Evolutionary conservation across 2,329 filamentous ascomycete genomes (phyloP).

Genomic region (Aspergillus tanneri): DNA sequence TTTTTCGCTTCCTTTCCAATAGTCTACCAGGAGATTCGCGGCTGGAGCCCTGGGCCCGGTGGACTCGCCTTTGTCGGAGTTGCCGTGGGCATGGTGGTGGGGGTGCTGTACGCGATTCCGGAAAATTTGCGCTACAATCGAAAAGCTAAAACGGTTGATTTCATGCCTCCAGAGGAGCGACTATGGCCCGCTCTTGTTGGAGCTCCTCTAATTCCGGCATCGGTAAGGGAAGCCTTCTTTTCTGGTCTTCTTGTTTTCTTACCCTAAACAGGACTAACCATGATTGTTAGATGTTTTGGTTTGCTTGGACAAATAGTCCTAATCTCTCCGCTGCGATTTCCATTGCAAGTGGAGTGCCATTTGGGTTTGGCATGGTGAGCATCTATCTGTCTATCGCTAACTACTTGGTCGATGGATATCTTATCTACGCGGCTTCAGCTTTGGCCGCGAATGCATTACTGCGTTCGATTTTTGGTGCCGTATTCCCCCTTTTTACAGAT

Average conservation of each 20-base stretch:
- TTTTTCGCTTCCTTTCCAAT: conserved; percentile 2
- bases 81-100: conserved; percentile 36
- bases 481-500: conserved; percentile 44
- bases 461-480: conserved; percentile 42
- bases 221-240: too few relatives aligned
- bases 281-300: conserved; percentile 59
- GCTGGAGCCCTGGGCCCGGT: neutral
- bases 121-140: neutral
- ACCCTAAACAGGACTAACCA: too few relatives aligned
- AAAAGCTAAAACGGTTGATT: conserved; percentile 47
- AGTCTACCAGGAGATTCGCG: neutral
- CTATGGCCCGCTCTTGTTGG: conserved; percentile 48
- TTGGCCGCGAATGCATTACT: conserved; percentile 43
- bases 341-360: conserved; percentile 28
- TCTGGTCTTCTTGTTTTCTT: too few relatives aligned
- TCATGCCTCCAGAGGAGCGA: conserved; percentile 28
- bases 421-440: conserved; percentile 36
- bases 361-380: conserved; percentile 36
- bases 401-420: conserved; percentile 39
- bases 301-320: conserved; percentile 55
- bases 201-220: conserved; percentile 52
- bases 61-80: conserved; percentile 47
- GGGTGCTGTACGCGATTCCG: conserved; percentile 32
- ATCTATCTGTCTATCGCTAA: conserved; percentile 34
- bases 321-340: conserved; percentile 30